Conservation (phyloP, 208 protist genomes). For the Crithidia brevicula region DNA sequence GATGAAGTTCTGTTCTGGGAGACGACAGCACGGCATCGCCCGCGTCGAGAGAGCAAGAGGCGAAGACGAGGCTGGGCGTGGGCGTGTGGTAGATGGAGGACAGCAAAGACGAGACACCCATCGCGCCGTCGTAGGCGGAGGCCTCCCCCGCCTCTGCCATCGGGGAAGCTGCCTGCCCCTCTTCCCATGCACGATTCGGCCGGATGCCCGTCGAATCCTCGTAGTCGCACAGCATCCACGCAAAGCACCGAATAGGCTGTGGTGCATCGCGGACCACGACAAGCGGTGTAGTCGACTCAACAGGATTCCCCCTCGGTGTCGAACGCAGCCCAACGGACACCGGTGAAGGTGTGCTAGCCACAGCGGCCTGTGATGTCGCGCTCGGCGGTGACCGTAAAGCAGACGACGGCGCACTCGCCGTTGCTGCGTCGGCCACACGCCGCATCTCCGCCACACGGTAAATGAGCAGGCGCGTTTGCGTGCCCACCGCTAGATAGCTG, state of each 20-base stretch:
- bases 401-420: background rate
- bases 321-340: background rate
- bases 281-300: constrained; percentile 11
- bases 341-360: background rate
- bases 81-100: constrained; percentile 13
- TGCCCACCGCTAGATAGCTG: constrained; percentile 29
- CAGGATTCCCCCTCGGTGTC: background rate
- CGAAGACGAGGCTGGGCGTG: constrained; percentile 29
- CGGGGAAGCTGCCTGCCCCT: background rate
- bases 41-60: background rate
- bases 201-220: constrained; percentile 2
- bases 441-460: constrained; percentile 29
- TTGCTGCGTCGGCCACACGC: constrained; percentile 9
- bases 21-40: background rate
- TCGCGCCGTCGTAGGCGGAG: background rate
- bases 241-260: constrained; percentile 31
- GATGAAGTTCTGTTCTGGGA: constrained; percentile 13
- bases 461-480: constrained; percentile 29
- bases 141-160: background rate
- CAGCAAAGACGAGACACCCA: background rate
- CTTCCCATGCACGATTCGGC: background rate
- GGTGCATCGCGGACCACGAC: constrained; percentile 25
- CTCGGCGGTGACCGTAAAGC: background rate
- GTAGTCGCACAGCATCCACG: constrained; percentile 39
- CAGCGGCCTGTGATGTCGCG: background rate